Conservation (phyloP, 1,284 basidiomycete species). For the Pisolithus thermaeus region DNA sequence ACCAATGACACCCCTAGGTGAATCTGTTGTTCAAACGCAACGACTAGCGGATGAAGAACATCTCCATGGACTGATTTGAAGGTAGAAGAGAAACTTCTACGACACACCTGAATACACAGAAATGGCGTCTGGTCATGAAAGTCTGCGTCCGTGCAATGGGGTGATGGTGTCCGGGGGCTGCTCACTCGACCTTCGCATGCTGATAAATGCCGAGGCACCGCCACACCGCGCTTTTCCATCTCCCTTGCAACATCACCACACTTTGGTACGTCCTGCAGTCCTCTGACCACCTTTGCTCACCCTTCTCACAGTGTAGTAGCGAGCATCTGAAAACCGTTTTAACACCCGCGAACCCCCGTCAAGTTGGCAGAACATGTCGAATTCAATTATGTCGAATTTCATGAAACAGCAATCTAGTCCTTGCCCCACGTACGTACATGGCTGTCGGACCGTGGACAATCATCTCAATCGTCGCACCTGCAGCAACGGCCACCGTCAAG, state of each 20-base stretch:
- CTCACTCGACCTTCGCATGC: too few species aligned
- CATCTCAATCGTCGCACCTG: constrained; percentile 10
- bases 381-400: constrained; percentile 59
- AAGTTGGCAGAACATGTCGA: constrained; percentile 83
- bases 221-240: too few species aligned
- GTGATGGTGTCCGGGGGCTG: constrained; percentile 1
- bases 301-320: too few species aligned
- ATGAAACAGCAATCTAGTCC: constrained; percentile 79
- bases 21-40: background rate
- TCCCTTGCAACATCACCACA: too few species aligned
- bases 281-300: constrained; percentile 2
- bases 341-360: constrained; percentile 31
- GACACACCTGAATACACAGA: too few species aligned
- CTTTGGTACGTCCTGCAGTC: constrained; percentile 2
- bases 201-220: too few species aligned
- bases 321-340: background rate
- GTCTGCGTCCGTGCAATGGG: too few species aligned
- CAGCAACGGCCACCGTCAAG: constrained; percentile 81
- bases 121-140: too few species aligned
- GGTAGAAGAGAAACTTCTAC: too few species aligned
- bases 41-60: background rate
- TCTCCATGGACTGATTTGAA: too few species aligned
- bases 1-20: constrained; percentile 15
- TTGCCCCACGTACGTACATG: constrained; percentile 70
- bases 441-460: constrained; percentile 15